Evolutionary conservation across 495 filamentous ascomycete genomes (phyloP).

Genomic region (Xylaria grammica): DNA sequence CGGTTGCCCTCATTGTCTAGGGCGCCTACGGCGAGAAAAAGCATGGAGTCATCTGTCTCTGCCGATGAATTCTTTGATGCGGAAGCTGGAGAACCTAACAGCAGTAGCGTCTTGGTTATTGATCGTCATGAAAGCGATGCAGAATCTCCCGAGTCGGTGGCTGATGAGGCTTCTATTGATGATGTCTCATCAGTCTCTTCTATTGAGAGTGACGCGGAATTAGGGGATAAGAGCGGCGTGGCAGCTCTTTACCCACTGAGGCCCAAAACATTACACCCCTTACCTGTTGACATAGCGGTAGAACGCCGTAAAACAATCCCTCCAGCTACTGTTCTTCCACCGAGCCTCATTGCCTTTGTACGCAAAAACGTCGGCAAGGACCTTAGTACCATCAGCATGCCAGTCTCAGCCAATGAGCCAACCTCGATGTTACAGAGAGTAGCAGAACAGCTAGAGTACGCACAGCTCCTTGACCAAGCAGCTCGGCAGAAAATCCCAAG

Average conservation of each 20-base stretch:
- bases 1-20: conserved; percentile 61
- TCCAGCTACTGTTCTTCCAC: conserved; percentile 75
- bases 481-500: conserved; percentile 58
- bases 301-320: conserved; percentile 73
- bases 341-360: conserved; percentile 89
- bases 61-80: conserved; percentile 96
- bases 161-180: conserved; percentile 61
- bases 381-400: conserved; percentile 94
- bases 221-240: conserved; percentile 44
- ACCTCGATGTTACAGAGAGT: conserved; percentile 84
- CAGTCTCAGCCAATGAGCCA: conserved; percentile 94
- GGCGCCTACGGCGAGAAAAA: conserved; percentile 65
- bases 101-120: conserved; percentile 73
- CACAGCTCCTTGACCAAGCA: conserved; percentile 78
- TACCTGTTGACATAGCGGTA: conserved; percentile 70
- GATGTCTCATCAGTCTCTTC: conserved; percentile 67
- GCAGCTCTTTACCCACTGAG: conserved; percentile 70
- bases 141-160: conserved; percentile 54
- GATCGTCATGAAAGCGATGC: conserved; percentile 68
- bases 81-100: conserved; percentile 64
- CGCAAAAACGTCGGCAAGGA: conserved; percentile 99
- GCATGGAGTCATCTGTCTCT: conserved; percentile 76
- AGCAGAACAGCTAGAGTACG: conserved; percentile 89
- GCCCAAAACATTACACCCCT: conserved; percentile 75
- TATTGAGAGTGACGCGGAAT: conserved; percentile 57